These are phyloP conservation scores for Ammopiptanthus mongolicus DNA, from an alignment of 306 rosid genomes.

Conservation along the genomic window DNA sequence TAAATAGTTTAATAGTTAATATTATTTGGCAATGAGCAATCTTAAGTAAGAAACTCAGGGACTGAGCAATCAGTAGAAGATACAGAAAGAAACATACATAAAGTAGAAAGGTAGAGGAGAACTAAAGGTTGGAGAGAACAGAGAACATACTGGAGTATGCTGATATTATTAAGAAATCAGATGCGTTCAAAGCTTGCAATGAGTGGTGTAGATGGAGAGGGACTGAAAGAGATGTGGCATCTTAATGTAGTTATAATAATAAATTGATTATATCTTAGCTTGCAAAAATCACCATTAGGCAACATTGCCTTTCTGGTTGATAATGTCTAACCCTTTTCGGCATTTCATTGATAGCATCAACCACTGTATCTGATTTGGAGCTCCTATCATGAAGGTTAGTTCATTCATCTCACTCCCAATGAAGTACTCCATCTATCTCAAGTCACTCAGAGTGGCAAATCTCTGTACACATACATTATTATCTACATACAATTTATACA, in stretches of 20 bases:
- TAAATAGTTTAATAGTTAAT: neutral
- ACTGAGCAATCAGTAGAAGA: neutral
- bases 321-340: constrained; percentile 41
- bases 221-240: constrained; percentile 65
- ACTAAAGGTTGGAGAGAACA: constrained; percentile 8
- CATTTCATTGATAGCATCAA: constrained; percentile 39
- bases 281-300: constrained; percentile 61
- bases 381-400: constrained; percentile 52
- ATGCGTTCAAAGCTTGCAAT: constrained; percentile 57
- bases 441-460: neutral
- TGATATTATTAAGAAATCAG: constrained; percentile 22
- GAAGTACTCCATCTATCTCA: constrained; percentile 34
- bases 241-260: constrained; percentile 35
- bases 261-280: constrained; percentile 57
- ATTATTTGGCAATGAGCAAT: neutral
- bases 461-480: neutral
- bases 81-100: neutral
- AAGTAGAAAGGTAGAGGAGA: neutral
- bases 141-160: neutral
- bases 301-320: constrained; percentile 29
- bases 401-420: constrained; percentile 47
- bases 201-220: constrained; percentile 33
- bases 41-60: neutral
- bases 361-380: constrained; percentile 46
- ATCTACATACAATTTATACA: constrained; percentile 17